Base-by-base conservation (phyloP, 2,329 filamentous ascomycete species). In the Botrytis paeoniae region DNA sequence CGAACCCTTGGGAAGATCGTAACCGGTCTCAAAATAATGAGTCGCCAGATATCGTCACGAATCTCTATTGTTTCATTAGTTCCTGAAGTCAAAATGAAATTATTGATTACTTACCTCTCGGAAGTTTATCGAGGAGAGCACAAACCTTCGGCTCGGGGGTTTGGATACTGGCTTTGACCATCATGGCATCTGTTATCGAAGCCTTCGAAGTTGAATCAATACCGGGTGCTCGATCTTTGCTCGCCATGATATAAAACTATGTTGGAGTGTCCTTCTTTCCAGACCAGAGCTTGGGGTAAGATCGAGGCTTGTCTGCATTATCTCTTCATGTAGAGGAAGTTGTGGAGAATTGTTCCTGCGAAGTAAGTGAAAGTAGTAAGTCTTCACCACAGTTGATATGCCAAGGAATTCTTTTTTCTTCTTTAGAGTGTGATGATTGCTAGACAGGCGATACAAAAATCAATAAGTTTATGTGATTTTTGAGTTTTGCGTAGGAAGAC, bases 101-200 rank as follows among this genome's bases (percentile, higher is more conserved):
- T 5, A 43, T 18, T 22, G 16, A 9, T 9, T 4, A 32, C 61
- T 43, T 29, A 43, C 61, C 61, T 18, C 61, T 39, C 5, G 61
- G 61, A 20, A 43, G 3, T 43, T 43, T 14, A 2, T 43, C n/a
- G 41, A 63, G 39, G 4, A 63, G n/a, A 32, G 61, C 25, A 43
- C 61, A 63, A 20, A 43, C 9, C 5, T 20, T 63, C 2, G 25
- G n/a, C 18, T 43, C 14, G 2, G 61, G 4, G 8, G 39, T 0
- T 5, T 63, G 12, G 39, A 32, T 43, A 25, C 16, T 43, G n/a
- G 8, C 8, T 43, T 29, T 8, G 16, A 84, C 75, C 71, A 85
- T 83, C 37, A 81, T 32, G 4, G 39, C 16, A 62, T 62, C 60
- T 41, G 7, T 8, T 59, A 8, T 32, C 8, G 29, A 59, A 59